Percentiles rank a stretch among this genome's conserved stretches.
Conservation (phyloP, 2,329 filamentous ascomycete species). For the Aspergillus sp. region DNA sequence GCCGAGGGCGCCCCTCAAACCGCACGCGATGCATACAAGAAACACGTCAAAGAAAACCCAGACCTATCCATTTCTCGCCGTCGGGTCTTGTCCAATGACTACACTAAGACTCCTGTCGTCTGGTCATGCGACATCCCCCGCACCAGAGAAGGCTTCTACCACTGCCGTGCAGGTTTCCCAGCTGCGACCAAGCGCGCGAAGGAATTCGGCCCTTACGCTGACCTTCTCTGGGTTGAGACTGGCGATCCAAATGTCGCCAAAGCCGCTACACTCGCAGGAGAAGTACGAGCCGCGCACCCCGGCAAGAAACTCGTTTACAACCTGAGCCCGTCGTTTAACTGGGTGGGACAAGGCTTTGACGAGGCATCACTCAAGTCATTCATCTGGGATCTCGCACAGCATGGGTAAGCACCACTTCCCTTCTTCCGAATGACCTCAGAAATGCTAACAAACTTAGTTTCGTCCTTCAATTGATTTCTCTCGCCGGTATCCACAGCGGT, state of each 20-base stretch:
- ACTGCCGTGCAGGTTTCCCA: constrained; percentile 66
- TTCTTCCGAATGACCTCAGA: background rate
- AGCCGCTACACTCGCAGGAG: constrained; percentile 69
- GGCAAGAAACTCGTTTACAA: constrained; percentile 95
- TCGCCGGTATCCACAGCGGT: constrained; percentile 64
- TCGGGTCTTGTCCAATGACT: constrained; percentile 67
- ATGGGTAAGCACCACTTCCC: constrained; percentile 64
- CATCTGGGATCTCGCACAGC: constrained; percentile 91
- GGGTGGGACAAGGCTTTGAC: constrained; percentile 92
- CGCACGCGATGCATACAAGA: constrained; percentile 68
- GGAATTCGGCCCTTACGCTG: constrained; percentile 86
- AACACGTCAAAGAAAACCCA: constrained; percentile 61
- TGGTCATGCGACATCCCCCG: constrained; percentile 92
- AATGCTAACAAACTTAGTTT: constrained; percentile 44
- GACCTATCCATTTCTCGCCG: constrained; percentile 78
- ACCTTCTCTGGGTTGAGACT: constrained; percentile 96
- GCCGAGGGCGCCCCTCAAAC: constrained; percentile 62
- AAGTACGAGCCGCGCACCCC: constrained; percentile 69
- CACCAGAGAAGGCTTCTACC: constrained; percentile 73
- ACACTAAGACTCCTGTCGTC: constrained; percentile 67
- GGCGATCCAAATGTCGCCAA: constrained; percentile 81
- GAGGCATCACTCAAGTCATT: constrained; percentile 82
- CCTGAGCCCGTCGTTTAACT: constrained; percentile 95
- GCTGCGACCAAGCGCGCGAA: constrained; percentile 92
- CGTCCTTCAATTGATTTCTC: constrained; percentile 63